Base-by-base conservation (phyloP, 2,329 filamentous ascomycete genomes). In the Neoscytalidium dimidiatum region DNA sequence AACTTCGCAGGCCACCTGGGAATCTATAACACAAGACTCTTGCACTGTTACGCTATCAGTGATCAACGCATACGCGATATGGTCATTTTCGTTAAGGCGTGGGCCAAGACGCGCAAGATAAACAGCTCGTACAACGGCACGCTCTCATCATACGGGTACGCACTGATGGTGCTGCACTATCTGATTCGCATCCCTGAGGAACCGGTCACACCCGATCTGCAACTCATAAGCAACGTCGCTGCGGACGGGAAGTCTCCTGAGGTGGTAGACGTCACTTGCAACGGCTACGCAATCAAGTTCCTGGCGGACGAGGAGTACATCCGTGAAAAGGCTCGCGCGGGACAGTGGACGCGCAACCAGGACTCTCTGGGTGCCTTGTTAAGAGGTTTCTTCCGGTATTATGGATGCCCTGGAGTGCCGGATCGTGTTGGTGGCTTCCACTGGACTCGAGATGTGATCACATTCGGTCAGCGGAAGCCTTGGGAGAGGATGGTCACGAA, bases 141-240 rank as follows among this genome's bases (percentile, higher is more conserved):
- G 0, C 81, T 97, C 19, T 94, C 91, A 61, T 94, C 91, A 69
- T 97, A 97, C 72, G 93, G 94, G 57, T 97, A 94, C 77, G 92
- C 95, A 4, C 80, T 97, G 43, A 96, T 97, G 93, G 88, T 96
- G 4, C 81, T 97, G 17, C 94, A 97, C 77, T 97, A 94, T 73
- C 85, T 97, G 29, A 88, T 95, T 72, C 96, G 97, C 70, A 77
- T 97, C 61, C 90, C 86, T 0, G 82, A 87, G 53, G 93, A 94
- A 0, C 92, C 92, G 62, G 90, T 97, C 19, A 88, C 92, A 65
- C 92, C 91, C 0, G 97, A 97, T 72, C 83, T 97, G 2, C 92
- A 96, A 73, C 78, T 83, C 23, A 14, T 38, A 14, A 57, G 13
- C 13, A 64, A 53, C 21, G 33, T 33, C 7, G 5, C 38, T 3